Percentiles rank a stretch among this genome's conserved stretches.
These are phyloP conservation scores for Singerocomus inundabilis DNA, from an alignment of 1,284 basidiomycete genomes.

Conservation along the genomic window DNA sequence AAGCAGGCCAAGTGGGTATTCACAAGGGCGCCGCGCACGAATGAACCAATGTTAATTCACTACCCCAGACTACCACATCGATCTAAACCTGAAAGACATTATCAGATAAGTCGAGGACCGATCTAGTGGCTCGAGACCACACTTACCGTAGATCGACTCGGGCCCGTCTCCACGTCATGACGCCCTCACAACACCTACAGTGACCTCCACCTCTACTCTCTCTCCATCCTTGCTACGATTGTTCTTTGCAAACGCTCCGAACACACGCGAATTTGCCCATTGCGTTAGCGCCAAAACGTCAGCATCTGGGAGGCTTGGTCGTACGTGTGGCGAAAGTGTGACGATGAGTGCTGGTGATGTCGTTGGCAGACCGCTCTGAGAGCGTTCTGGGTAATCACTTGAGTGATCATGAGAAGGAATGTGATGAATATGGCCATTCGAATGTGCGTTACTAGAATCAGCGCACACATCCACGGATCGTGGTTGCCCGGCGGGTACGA, in stretches of 20 bases:
- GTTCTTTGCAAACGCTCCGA: constrained; percentile 39
- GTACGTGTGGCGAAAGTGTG: constrained; percentile 78
- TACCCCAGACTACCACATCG: constrained; percentile 3
- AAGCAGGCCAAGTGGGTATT: constrained; percentile 8
- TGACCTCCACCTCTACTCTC: constrained; percentile 43
- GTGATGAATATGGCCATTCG: constrained; percentile 16
- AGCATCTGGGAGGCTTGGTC: constrained; percentile 63
- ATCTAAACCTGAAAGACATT: not conserved
- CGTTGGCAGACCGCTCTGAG: not conserved
- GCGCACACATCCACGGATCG: constrained; percentile 3
- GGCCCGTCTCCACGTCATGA: constrained; percentile 9
- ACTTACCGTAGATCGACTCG: constrained; percentile 10
- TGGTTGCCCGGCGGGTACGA: constrained; percentile 49
- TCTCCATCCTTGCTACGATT: constrained; percentile 30
- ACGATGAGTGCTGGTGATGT: constrained; percentile 62
- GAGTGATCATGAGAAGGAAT: constrained; percentile 1
- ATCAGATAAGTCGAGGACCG: not conserved
- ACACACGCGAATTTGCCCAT: constrained; percentile 70
- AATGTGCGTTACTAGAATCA: not conserved
- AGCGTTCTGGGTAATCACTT: not conserved
- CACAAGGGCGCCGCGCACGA: constrained; percentile 6
- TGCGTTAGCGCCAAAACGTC: constrained; percentile 71
- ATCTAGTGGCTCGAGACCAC: not conserved
- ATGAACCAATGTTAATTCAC: constrained; percentile 2
- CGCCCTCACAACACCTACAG: constrained; percentile 46